phyloP scores from a whole-genome alignment of 106 monocot species.

The Alisma plantagoaquatica region DNA sequence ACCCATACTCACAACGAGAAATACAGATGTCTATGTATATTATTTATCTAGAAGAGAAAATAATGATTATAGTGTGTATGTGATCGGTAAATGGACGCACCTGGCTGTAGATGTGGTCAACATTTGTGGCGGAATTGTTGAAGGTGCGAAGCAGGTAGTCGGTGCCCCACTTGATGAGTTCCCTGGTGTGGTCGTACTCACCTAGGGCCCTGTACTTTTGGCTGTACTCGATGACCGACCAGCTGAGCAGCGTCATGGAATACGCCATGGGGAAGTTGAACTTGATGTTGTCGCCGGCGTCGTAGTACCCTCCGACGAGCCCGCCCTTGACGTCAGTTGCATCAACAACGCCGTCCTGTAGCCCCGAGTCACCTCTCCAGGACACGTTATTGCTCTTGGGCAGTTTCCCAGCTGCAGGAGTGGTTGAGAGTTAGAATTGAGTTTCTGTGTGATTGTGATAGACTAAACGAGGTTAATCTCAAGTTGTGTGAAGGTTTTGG shows the following conservation, averaged over 20 bases:
- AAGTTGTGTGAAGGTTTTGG: no score
- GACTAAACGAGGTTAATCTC: no score
- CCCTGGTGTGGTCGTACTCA: constrained; percentile 76
- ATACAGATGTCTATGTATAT: no score
- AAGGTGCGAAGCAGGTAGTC: constrained; percentile 87
- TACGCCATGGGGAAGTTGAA: constrained; percentile 99
- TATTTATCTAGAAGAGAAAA: no score
- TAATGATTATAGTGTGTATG: no score
- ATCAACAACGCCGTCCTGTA: constrained; percentile 44
- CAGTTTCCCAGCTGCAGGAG: constrained; percentile 62
- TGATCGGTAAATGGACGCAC: no score
- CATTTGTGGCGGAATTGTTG: constrained; percentile 60
- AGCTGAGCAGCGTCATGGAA: constrained; percentile 85
- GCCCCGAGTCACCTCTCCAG: constrained; percentile 73
- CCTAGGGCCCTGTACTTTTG: constrained; percentile 66
- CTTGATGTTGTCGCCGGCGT: constrained; percentile 95
- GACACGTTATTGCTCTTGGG: constrained; percentile 72
- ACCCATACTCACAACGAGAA: no score
- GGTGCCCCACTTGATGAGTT: constrained; percentile 92
- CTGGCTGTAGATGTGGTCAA: constrained; percentile 73
- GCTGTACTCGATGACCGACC: constrained; percentile 84
- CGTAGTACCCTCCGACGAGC: constrained; percentile 95
- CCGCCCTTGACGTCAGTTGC: constrained; percentile 75
- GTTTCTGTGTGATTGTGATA: no score
- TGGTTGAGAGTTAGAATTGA: no score